Evolutionary conservation across 2,329 filamentous ascomycete genomes (phyloP), one percentile per base, ranked within the genome.

Genomic region (Ceratocystis variospora): DNA sequence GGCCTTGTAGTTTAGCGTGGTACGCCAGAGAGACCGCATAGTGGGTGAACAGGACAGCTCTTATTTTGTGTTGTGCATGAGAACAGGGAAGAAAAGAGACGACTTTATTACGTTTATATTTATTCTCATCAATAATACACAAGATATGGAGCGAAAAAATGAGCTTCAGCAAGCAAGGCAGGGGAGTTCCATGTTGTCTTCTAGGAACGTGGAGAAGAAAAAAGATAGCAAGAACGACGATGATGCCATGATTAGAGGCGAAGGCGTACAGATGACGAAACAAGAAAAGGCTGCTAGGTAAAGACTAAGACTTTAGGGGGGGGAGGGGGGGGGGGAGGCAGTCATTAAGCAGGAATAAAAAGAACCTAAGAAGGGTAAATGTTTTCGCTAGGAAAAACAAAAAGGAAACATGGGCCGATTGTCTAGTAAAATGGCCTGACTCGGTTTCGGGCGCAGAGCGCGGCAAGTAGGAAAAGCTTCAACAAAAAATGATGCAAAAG

Each of bases 341-440:
- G 22, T 25, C 22, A 25, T 65, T 64, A 2, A 31, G 37, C 41
- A 64, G 33, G 19, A 64, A 48, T 48, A 55, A 66, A 66, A 65
- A 62, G 41, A 55, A 61, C 12, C 66, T 17, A 55, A 59, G 17
- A 64, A 65, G 28, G 25, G 7, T 57, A n/a, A 48, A 48, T 63
- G 61, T 63, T 63, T 37, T 48, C 8, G 7, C 22, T 45, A 15
- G 22, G 61, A 25, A 63, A 28, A 19, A n/a, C 17, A 48, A 15
- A 46, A n/a, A 63, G 62, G 55, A 66, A 59, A 63, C 3, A 48
- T 53, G 17, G 44, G 45, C 15, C 48, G 8, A 57, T 57, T 33
- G 17, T 17, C 1, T 2, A 17, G 10, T 28, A 33, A 31, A 31
- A 28, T 57, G 53, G 53, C 15, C 53, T 57, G 53, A 57, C 53